These are phyloP conservation scores for Talaromyces albobiverticillius DNA, from an alignment of 2,329 filamentous ascomycete species.

Conservation along the genomic window DNA sequence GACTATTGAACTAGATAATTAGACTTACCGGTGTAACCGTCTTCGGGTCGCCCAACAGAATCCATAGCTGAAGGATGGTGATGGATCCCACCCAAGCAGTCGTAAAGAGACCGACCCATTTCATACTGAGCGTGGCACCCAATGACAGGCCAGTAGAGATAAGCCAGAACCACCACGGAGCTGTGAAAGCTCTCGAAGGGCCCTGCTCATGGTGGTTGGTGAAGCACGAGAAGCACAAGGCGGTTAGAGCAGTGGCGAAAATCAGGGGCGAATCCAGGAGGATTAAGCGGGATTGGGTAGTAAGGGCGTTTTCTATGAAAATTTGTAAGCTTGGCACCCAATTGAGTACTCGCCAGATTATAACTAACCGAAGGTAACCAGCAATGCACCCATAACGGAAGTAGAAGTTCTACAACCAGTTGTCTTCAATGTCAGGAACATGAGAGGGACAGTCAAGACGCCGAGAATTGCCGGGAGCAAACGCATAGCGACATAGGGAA, in stretches of 20 bases:
- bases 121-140: slow-evolving; percentile 89
- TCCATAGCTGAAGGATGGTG: slow-evolving; percentile 90
- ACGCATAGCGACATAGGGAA: slow-evolving; percentile 97
- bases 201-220: slow-evolving; percentile 96
- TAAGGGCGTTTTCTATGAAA: slow-evolving; percentile 78
- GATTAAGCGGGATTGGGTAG: slow-evolving; percentile 93
- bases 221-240: slow-evolving; percentile 86
- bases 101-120: slow-evolving; percentile 98
- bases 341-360: slow-evolving; percentile 15
- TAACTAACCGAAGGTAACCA: slow-evolving; percentile 81
- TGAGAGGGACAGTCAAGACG: slow-evolving; percentile 81
- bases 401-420: slow-evolving; percentile 84
- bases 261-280: slow-evolving; percentile 93
- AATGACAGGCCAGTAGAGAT: slow-evolving; percentile 79
- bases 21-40: slow-evolving; percentile 70
- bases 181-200: slow-evolving; percentile 78
- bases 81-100: slow-evolving; percentile 96
- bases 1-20: not conserved
- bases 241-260: slow-evolving; percentile 88
- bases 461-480: slow-evolving; percentile 87
- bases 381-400: slow-evolving; percentile 74
- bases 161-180: slow-evolving; percentile 98
- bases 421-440: slow-evolving; percentile 93
- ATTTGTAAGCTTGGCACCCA: not conserved
- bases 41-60: slow-evolving; percentile 83